A percentile compares a stretch with the other conserved stretches of the same genome.
phyloP scores from a whole-genome alignment of 2,329 filamentous ascomycete genomes.

The Alternaria metachromatica region DNA sequence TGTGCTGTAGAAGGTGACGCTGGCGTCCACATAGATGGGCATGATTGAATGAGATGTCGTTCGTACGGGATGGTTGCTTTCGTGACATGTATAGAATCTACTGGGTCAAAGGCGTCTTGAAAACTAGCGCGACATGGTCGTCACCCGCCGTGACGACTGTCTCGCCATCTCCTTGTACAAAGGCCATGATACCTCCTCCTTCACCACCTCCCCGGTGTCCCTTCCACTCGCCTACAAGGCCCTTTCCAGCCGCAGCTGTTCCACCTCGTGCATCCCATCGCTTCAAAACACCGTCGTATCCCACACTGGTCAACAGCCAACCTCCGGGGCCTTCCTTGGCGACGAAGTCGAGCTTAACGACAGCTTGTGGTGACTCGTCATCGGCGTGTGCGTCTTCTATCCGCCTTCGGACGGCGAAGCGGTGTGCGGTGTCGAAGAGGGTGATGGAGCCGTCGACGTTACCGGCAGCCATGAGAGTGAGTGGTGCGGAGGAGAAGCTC shows the following conservation, averaged over 20 bases:
- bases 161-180: constrained; percentile 80
- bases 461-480: constrained; percentile 67
- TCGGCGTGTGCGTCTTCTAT: constrained; percentile 80
- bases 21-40: neutral
- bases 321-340: constrained; percentile 50
- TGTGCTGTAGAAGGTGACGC: neutral
- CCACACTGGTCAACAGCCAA: constrained; percentile 85
- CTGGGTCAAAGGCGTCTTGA: constrained; percentile 29
- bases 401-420: constrained; percentile 84
- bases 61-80: neutral
- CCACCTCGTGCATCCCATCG: constrained; percentile 83
- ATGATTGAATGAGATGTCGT: neutral
- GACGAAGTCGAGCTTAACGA: constrained; percentile 93
- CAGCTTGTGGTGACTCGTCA: constrained; percentile 76
- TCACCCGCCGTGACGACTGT: constrained; percentile 89
- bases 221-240: constrained; percentile 84
- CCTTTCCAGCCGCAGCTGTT: constrained; percentile 69
- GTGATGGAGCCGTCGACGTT: constrained; percentile 75
- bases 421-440: constrained; percentile 84
- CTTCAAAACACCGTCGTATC: constrained; percentile 89
- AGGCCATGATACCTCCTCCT: constrained; percentile 86
- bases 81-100: neutral
- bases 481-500: constrained; percentile 66
- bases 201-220: constrained; percentile 86
- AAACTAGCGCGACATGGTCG: constrained; percentile 59